A percentile compares a stretch with the other conserved stretches of the same genome.
phyloP scores from a whole-genome alignment of 2,329 filamentous ascomycete species.

The Penicillium sp. region DNA sequence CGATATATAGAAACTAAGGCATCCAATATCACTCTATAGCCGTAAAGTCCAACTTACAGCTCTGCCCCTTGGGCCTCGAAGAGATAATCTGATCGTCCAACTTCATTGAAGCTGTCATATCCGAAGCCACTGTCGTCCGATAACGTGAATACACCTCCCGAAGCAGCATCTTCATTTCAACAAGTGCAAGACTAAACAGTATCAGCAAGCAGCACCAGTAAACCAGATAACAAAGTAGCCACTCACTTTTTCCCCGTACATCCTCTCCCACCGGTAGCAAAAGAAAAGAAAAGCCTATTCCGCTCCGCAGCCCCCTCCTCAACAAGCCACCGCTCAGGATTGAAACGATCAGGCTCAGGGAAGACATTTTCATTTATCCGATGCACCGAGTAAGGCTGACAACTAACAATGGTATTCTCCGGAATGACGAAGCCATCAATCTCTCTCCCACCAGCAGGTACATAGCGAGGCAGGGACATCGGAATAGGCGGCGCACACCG shows the following conservation, averaged over 20 bases:
- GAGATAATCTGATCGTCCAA: slow-evolving; percentile 69
- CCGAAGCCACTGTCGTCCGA: slow-evolving; percentile 51
- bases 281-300: slow-evolving; percentile 62
- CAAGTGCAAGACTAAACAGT: slow-evolving; percentile 54
- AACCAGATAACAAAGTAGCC: neutral
- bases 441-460: slow-evolving; percentile 38
- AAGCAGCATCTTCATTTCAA: slow-evolving; percentile 66
- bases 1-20: neutral
- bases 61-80: slow-evolving; percentile 59
- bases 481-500: slow-evolving; percentile 56
- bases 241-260: slow-evolving; percentile 59
- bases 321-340: slow-evolving; percentile 35
- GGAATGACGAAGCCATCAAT: slow-evolving; percentile 41
- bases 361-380: slow-evolving; percentile 29
- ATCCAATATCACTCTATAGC: slow-evolving; percentile 1
- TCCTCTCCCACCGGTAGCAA: slow-evolving; percentile 63
- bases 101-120: slow-evolving; percentile 59
- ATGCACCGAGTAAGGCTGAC: slow-evolving; percentile 41
- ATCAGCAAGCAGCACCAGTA: slow-evolving; percentile 2
- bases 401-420: slow-evolving; percentile 38
- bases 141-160: slow-evolving; percentile 61
- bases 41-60: slow-evolving; percentile 51
- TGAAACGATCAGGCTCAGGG: slow-evolving; percentile 30
- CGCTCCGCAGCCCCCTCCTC: slow-evolving; percentile 37
- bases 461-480: slow-evolving; percentile 50